A percentile compares a stretch with the other conserved stretches of the same genome.
These are phyloP conservation scores for Pestalotiopsis sp. DNA, from an alignment of 2,329 filamentous ascomycete genomes.

Conservation along the genomic window DNA sequence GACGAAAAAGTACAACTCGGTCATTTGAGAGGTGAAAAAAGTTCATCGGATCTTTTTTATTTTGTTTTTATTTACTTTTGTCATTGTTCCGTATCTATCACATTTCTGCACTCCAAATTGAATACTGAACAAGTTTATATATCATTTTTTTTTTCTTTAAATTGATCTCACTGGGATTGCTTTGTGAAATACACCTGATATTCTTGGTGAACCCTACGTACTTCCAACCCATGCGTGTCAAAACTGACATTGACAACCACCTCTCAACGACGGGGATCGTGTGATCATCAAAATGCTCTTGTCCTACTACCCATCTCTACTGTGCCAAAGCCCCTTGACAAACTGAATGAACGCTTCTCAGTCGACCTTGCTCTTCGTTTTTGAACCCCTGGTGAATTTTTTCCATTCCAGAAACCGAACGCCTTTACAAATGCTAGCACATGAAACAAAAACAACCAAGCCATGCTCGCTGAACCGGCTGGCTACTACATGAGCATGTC, in stretches of 20 bases:
- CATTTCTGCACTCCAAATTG: background rate
- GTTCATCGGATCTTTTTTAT: too few relatives aligned
- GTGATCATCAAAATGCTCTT: background rate
- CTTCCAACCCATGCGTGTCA: background rate
- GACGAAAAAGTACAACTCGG: background rate
- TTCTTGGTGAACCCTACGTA: background rate
- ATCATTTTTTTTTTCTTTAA: background rate
- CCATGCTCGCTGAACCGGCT: background rate
- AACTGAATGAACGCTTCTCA: background rate
- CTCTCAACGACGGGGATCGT: background rate
- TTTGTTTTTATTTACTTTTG: too few relatives aligned
- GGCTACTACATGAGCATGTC: conserved; percentile 28
- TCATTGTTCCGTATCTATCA: background rate
- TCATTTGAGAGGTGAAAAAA: background rate
- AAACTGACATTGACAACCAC: background rate
- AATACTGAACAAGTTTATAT: background rate
- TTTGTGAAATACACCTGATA: background rate
- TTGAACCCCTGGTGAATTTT: background rate
- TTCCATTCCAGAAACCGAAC: conserved; percentile 1
- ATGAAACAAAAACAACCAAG: conserved; percentile 2
- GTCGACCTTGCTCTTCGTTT: background rate
- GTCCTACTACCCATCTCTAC: background rate
- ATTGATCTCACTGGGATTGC: background rate
- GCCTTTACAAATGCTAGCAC: conserved; percentile 1
- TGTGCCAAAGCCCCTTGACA: background rate